Conservation (phyloP, 164 flowering plant species). For the Liquidambar formosana region DNA sequence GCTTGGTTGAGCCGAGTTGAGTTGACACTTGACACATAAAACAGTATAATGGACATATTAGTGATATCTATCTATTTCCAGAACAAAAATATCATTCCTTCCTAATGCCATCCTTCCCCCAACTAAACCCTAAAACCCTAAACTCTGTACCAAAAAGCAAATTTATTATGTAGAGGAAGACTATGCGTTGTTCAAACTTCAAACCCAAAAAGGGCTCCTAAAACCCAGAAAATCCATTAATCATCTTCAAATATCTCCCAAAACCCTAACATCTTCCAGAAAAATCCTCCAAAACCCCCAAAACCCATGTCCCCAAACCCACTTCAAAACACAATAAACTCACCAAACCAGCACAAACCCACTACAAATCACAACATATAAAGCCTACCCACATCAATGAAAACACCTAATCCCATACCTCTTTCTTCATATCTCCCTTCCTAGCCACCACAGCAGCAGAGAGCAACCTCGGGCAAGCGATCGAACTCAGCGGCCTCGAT, state of each 20-base stretch:
- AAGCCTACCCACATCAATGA: too few relatives aligned
- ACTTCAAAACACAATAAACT: too few relatives aligned
- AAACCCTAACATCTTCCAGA: background rate
- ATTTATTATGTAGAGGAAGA: too few relatives aligned
- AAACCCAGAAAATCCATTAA: background rate
- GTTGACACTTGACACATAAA: too few relatives aligned
- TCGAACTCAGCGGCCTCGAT: constrained; percentile 92
- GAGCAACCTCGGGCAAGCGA: constrained; percentile 85
- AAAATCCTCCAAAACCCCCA: background rate
- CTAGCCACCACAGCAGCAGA: constrained; percentile 73
- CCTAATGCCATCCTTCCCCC: background rate
- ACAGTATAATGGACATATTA: too few relatives aligned
- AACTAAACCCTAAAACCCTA: background rate
- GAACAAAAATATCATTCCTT: background rate
- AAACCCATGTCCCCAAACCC: too few relatives aligned
- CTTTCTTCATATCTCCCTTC: constrained; percentile 64
- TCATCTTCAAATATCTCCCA: background rate
- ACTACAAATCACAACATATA: too few relatives aligned
- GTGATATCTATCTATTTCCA: background rate
- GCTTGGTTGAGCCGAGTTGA: too few relatives aligned
- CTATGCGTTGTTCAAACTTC: too few relatives aligned
- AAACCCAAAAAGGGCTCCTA: background rate
- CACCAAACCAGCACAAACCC: too few relatives aligned
- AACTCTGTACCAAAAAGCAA: background rate
- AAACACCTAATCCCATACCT: constrained; percentile 37